Evolutionary conservation across 257 asterid species (phyloP).

Genomic region (Fraxinus pennsylvanica): DNA sequence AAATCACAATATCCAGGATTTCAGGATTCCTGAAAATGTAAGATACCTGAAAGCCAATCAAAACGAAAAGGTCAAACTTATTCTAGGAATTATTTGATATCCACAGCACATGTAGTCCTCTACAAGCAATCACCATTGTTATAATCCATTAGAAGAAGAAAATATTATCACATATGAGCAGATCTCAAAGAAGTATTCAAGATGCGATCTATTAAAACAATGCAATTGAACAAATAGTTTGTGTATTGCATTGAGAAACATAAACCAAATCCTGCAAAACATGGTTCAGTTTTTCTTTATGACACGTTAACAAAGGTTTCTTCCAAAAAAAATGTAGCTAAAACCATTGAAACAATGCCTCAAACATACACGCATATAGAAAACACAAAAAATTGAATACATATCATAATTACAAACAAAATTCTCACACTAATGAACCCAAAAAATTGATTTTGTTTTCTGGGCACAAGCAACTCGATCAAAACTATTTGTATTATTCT

Average conservation of each 20-base stretch:
- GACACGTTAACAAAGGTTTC: neutral
- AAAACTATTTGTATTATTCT: slow-evolving; percentile 22
- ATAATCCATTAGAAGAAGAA: neutral
- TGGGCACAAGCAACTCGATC: slow-evolving; percentile 26
- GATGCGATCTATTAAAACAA: slow-evolving; percentile 9
- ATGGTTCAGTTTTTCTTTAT: neutral
- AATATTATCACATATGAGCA: neutral
- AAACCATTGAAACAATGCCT: slow-evolving; percentile 14
- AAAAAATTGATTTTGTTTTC: slow-evolving; percentile 28
- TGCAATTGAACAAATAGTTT: slow-evolving; percentile 11
- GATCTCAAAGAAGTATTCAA: slow-evolving; percentile 5
- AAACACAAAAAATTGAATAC: neutral
- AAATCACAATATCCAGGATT: slow-evolving; percentile 81
- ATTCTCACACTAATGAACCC: slow-evolving; percentile 21
- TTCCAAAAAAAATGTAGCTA: neutral
- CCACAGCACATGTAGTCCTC: neutral
- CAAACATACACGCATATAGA: neutral
- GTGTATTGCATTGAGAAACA: neutral
- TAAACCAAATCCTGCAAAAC: neutral
- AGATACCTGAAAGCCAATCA: slow-evolving; percentile 60
- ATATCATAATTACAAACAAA: neutral
- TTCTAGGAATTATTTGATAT: slow-evolving; percentile 1
- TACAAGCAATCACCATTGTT: neutral
- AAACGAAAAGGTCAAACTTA: slow-evolving; percentile 11
- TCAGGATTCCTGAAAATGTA: slow-evolving; percentile 80